Conservation (phyloP, 1,284 basidiomycete species). For the Cryptococcus amylolentus region DNA sequence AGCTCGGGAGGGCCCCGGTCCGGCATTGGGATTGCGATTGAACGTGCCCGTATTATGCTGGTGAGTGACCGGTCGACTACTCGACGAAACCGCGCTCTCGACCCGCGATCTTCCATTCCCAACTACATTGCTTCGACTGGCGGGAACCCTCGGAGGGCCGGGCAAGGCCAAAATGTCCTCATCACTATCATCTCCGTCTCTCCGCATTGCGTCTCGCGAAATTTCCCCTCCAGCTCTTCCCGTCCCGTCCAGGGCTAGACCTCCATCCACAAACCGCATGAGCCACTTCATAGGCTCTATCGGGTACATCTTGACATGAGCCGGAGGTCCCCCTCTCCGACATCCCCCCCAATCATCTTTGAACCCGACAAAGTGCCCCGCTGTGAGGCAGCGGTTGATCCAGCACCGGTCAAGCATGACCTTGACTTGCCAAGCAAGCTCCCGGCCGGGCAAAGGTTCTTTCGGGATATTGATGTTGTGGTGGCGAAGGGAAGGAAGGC, state of each 20-base stretch:
- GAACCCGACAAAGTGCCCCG: constrained; percentile 23
- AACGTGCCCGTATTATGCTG: not conserved
- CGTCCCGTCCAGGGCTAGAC: not conserved
- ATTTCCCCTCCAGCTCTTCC: not conserved
- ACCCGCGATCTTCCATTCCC: not conserved
- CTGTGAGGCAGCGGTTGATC: constrained; percentile 17
- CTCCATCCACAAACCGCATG: not conserved
- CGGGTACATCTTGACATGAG: not conserved
- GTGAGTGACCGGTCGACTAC: not conserved
- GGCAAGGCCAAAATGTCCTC: not conserved
- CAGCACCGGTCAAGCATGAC: constrained; percentile 25
- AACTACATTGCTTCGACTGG: not conserved
- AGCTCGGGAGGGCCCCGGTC: not conserved
- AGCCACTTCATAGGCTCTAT: not conserved
- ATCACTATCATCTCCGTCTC: not conserved
- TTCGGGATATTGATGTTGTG: not conserved
- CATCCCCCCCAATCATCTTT: constrained; percentile 24
- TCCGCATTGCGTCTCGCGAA: not conserved
- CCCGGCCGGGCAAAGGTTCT: not conserved
- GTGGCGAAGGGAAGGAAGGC: constrained; percentile 8
- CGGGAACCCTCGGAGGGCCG: not conserved
- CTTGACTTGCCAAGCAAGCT: constrained; percentile 22
- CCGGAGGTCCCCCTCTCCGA: constrained; percentile 22
- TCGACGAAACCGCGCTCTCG: not conserved
- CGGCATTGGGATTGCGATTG: not conserved